Base-by-base conservation (phyloP, 148 eudicot species). In the Tetragonia tetragonoides region DNA sequence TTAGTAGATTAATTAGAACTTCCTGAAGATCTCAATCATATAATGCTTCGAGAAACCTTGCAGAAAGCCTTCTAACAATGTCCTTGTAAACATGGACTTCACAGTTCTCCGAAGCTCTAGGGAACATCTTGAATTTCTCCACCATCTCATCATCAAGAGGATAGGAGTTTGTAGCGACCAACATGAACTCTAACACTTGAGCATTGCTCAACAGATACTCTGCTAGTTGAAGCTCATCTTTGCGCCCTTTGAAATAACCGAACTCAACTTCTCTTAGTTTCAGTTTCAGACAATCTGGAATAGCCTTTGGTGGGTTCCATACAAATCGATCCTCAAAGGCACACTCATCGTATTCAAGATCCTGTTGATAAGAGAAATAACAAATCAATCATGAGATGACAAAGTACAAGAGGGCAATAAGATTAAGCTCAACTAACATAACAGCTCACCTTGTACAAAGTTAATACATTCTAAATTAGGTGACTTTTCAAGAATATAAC, bases 151-250 rank as follows among this genome's bases (percentile, higher is more conserved):
- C 7, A 44, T 44, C 47, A 44, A 44, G 3, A 44, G 47, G 47
- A 66, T 66, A 66, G 18, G 70, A 21, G 9, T 66, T 20, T 7
- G 70, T 66, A 14, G 15, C 38, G 47, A 66, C 41, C 20, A 66
- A 20, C 70, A 38, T 66, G 16, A 1, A 9, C 24, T 40, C 2
- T 12, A 66, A 14, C 70, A 37, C 37, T 66, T 14, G 70, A 66
- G 46, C 70, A 66, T 66, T 66, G 47, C 16, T 38, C 70, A 66
- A 34, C 71, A 67, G 51, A 67, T 67, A 67, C 23, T 67, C 51
- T 41, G 41, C 71, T 18, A 67, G 42, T 18, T 40, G 51, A 17
- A 67, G 71, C 71, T 67, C 71, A 67, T 40, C 51, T 67, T 40
- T 10, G 41, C 51, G 71, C 10, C 71, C 71, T 18, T 67, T 20